Conservation (phyloP, 768 basidiomycete genomes). For the Serendipita indica region DNA sequence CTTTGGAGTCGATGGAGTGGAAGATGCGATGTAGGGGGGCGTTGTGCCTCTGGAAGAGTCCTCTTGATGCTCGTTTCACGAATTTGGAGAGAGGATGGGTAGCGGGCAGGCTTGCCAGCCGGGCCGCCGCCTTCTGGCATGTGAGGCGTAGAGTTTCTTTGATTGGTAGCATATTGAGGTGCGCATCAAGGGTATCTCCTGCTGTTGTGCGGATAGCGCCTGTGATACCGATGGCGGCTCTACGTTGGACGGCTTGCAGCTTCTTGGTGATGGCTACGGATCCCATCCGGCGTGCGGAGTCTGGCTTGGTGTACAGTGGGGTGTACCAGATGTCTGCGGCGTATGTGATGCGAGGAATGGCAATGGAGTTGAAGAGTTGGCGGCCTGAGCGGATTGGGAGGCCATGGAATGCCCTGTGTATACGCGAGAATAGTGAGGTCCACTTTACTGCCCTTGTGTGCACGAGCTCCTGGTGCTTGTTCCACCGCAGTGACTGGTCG, state of each 20-base stretch:
- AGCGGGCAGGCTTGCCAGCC: conserved; percentile 10
- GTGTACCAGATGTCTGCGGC: conserved; percentile 12
- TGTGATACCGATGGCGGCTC: conserved; percentile 15
- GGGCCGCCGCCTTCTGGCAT: neutral
- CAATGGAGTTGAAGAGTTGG: conserved; percentile 13
- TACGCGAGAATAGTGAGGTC: neutral
- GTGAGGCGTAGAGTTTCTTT: neutral
- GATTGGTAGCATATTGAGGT: conserved; percentile 12
- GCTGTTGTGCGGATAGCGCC: conserved; percentile 14
- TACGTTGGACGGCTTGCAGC: conserved; percentile 15
- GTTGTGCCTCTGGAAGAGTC: conserved; percentile 8
- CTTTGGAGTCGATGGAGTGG: conserved; percentile 5
- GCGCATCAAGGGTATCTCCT: conserved; percentile 11
- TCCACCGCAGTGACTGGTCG: conserved; percentile 16
- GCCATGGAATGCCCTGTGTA: conserved; percentile 8
- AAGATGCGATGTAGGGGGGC: conserved; percentile 19
- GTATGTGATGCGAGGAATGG: conserved; percentile 19
- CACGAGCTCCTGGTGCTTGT: conserved; percentile 15
- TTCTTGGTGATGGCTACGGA: neutral
- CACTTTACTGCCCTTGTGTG: conserved; percentile 7
- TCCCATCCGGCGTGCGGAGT: neutral
- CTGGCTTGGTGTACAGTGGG: neutral
- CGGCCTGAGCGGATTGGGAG: conserved; percentile 8
- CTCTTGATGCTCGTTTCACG: neutral
- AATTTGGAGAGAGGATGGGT: neutral